Evolutionary conservation across 1,139 yeast genomes (phyloP), one percentile per base, ranked within the genome.

Genomic region (Pichia sp.): DNA sequence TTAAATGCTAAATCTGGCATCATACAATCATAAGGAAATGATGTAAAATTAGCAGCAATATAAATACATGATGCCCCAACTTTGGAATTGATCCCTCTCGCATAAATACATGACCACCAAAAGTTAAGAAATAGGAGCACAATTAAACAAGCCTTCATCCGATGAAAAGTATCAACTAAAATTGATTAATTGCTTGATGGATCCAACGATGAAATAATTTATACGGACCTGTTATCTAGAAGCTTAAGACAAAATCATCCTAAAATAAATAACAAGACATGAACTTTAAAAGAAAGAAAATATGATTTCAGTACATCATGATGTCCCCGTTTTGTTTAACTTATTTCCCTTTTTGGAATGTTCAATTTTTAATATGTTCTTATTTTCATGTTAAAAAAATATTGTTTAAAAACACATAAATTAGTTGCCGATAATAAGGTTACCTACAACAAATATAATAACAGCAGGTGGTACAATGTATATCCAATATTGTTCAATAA

Each of bases 401-500:
- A 9, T 22, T 11, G n/a, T 10, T 28, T 28, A 5, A 32, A 30
- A 20, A 30, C 22, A 57, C 33, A 20, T 35, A n/a, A 9, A 22
- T 29, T 10, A 37, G 22, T 41, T 39, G 12, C 40, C 48, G 11
- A 11, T 3, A 31, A 26, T 32, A 6, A 40, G 4, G 12, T 40
- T 35, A 1, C 47, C 46, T 29, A 48, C 35, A 1, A 60, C n/a
- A 51, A 61, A 42, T 35, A 73, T 45, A 16, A 73, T 47, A 20
- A 73, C 41, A 39, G 73, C 57, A 20, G 78, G 76, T 8, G 64
- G 62, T 24, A 61, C 57, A 22, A 63, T 57, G 55, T 73, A 75
- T 64, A 73, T 64, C 82, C 82, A 76, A 57, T 77, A 69, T 59
- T 70, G 70, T 53, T 75, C 80, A 26, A 76, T 62, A 65, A 74